These are phyloP conservation scores for Termitomyces titanicus DNA, from an alignment of 768 basidiomycete genomes.

Conservation along the genomic window DNA sequence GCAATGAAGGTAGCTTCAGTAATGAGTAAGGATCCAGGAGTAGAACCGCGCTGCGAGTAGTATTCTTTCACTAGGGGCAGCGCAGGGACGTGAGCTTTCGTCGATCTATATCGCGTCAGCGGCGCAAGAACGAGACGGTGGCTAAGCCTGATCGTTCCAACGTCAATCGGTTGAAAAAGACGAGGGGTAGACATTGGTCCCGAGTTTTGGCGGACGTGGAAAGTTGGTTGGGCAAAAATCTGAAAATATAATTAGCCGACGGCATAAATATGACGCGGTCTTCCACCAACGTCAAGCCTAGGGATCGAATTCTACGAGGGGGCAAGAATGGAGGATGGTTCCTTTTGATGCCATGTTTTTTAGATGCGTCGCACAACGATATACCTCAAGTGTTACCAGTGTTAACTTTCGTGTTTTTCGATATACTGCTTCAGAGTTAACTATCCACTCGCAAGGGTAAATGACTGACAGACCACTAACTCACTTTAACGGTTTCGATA, in stretches of 20 bases:
- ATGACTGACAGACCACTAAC: neutral
- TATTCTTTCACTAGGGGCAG: constrained; percentile 28
- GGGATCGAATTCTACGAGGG: neutral
- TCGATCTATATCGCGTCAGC: constrained; percentile 14
- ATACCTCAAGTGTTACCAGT: neutral
- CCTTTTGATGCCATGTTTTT: neutral
- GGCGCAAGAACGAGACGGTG: constrained; percentile 47
- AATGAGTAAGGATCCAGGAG: constrained; percentile 39
- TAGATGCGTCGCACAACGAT: neutral
- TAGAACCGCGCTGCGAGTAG: constrained; percentile 32
- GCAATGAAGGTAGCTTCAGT: constrained; percentile 47
- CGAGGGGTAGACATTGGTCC: neutral
- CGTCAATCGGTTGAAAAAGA: constrained; percentile 37
- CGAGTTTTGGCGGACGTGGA: neutral
- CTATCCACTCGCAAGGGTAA: neutral
- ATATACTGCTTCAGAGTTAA: neutral
- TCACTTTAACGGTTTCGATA: neutral
- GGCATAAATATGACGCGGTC: neutral
- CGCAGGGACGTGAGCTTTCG: constrained; percentile 22
- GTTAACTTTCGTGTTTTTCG: neutral
- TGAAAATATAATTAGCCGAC: neutral
- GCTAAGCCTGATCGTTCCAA: constrained; percentile 31
- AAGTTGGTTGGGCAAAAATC: neutral
- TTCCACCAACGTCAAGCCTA: neutral
- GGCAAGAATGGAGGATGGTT: neutral